Conservation (phyloP, 2,329 filamentous ascomycete genomes). For the Westerdykella sp. region DNA sequence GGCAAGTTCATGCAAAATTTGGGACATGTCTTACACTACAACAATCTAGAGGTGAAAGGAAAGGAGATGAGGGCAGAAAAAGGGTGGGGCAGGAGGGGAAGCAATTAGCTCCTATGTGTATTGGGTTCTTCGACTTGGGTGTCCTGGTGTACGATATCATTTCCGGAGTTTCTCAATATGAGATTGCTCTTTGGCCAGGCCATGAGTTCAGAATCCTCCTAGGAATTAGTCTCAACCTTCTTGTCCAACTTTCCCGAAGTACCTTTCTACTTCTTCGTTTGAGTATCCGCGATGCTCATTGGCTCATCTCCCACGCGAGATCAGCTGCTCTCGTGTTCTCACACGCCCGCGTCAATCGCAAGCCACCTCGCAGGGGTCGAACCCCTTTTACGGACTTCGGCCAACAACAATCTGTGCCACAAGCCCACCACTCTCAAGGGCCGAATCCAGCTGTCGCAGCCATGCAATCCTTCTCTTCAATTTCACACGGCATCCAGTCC, state of each 20-base stretch:
- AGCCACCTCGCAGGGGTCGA: not conserved
- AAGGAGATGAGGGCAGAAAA: slow-evolving; percentile 44
- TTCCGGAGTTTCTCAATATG: too few species aligned
- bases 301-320: too few species aligned
- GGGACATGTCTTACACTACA: slow-evolving; percentile 46
- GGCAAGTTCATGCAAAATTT: slow-evolving; percentile 57
- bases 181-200: too few species aligned
- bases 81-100: slow-evolving; percentile 10
- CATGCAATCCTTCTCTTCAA: not conserved
- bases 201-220: too few species aligned
- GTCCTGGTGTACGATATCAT: too few species aligned
- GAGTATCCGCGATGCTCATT: too few species aligned
- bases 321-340: too few species aligned
- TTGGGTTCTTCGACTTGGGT: not conserved
- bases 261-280: too few species aligned
- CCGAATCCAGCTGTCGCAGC: not conserved
- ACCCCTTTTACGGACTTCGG: not conserved
- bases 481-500: not conserved
- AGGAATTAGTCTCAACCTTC: too few species aligned
- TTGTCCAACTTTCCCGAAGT: too few species aligned
- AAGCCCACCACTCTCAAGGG: not conserved
- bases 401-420: not conserved
- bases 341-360: not conserved
- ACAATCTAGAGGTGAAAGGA: slow-evolving; percentile 46
- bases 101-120: not conserved